Evolutionary conservation across 257 asterid species (phyloP).

Genomic region (Forsythia suspensa): DNA sequence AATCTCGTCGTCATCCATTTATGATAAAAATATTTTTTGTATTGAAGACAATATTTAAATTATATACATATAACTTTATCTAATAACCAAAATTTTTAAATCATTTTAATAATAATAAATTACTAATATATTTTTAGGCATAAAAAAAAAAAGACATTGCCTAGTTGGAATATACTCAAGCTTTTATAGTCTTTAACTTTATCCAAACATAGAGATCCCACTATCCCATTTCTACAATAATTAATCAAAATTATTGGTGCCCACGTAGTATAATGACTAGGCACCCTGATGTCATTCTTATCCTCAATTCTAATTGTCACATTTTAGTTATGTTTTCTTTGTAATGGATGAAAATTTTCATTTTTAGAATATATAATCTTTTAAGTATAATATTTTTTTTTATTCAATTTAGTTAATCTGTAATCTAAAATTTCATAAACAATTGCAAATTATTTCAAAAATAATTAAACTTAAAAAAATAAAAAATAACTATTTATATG

Average conservation of each 20-base stretch:
- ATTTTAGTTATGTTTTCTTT: neutral
- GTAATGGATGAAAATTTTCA: neutral
- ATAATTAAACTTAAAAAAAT: neutral
- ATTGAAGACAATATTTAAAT: too few species aligned
- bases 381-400: too few species aligned
- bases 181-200: neutral
- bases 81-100: too few species aligned
- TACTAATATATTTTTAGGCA: neutral
- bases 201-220: neutral
- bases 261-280: neutral
- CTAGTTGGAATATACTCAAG: neutral
- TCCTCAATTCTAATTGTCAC: neutral
- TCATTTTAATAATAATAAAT: too few species aligned
- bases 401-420: neutral
- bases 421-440: neutral
- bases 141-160: neutral
- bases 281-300: neutral
- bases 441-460: neutral
- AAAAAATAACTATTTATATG: neutral
- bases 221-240: neutral
- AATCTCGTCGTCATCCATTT: too few species aligned
- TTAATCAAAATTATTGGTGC: neutral
- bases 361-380: neutral
- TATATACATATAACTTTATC: too few species aligned
- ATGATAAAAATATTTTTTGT: too few species aligned